phyloP scores from a whole-genome alignment of 129 eudicot species.

The Apium graveolens region DNA sequence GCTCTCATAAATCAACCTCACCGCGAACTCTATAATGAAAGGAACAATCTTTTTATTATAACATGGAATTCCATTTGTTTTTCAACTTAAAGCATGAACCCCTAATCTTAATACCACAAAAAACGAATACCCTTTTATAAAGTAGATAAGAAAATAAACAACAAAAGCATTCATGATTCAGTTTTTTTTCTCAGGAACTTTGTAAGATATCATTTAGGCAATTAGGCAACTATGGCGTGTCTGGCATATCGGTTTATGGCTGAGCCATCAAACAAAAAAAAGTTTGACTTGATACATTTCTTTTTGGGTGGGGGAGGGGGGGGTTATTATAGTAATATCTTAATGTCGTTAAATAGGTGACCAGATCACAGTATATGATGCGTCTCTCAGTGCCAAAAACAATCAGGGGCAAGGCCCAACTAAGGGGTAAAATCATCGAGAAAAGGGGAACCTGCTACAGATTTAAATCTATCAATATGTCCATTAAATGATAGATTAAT shows the following conservation, averaged over 20 bases:
- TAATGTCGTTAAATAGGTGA: too few species aligned
- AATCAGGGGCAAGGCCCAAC: neutral
- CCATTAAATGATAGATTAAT: too few species aligned
- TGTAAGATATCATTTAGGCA: neutral
- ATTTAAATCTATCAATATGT: too few species aligned
- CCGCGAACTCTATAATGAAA: neutral
- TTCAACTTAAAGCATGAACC: neutral
- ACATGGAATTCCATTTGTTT: neutral
- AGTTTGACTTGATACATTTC: too few species aligned
- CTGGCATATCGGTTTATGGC: neutral
- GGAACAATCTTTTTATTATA: neutral
- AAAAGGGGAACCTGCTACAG: too few species aligned
- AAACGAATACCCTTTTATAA: too few species aligned
- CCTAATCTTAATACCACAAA: neutral
- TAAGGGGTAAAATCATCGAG: neutral
- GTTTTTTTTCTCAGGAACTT: neutral
- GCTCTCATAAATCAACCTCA: neutral
- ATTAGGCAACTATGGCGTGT: neutral
- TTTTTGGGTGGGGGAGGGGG: too few species aligned
- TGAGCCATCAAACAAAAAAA: too few species aligned
- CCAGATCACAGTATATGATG: too few species aligned
- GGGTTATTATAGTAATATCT: neutral
- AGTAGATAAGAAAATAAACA: too few species aligned
- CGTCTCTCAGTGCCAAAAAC: too few species aligned
- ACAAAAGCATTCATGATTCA: neutral